Base-by-base conservation (phyloP, 2,329 filamentous ascomycete species). In the Aspergillus arachidicola region DNA sequence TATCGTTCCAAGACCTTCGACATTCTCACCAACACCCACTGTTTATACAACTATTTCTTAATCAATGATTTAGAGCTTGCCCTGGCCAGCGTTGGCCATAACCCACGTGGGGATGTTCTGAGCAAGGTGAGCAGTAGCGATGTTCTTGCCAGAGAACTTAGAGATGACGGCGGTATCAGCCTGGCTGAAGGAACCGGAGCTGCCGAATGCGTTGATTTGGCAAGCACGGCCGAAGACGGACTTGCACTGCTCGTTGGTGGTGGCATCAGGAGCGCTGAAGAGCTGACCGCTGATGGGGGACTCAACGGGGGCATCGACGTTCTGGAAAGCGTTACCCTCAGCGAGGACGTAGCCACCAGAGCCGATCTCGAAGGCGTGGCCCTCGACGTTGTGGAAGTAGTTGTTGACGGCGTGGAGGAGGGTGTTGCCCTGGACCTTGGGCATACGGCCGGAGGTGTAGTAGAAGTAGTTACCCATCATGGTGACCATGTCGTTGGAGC, bases 391-490 rank as follows among this genome's bases (percentile, higher is more conserved):
- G 72, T 85, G 80, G 78, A 81, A 87, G 82, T 85, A 87, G 81
- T 88, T 88, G 83, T 87, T 88, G 72, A 67, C 73, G 41, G 84
- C 84, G 75, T 89, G 86, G 60, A 88, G 78, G 48, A 87, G 81
- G 59, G 86, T 86, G 73, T 85, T 85, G 34, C 80, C 81, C 63
- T 77, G 78, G 28, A 88, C 79, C 79, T 88, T 87, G 68, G 86
- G 86, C 16, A 79, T 79, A 61, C 86, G 85, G 62, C 86, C 86
- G 19, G 80, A 83, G 57, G 83, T 84, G 75, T 86, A 79, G 81
- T 87, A 84, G 73, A 88, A 79, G 78, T 87, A 87, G 81, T 88
- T 88, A 67, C 81, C 80, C 79, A 86, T 85, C 73, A 88, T 70
- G 66, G 86, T 88, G 70, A 88, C 79, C 64, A 83, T 71, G 71